phyloP scores from a whole-genome alignment of 345 rosid genomes.

The Pseudoturritis turrita region DNA sequence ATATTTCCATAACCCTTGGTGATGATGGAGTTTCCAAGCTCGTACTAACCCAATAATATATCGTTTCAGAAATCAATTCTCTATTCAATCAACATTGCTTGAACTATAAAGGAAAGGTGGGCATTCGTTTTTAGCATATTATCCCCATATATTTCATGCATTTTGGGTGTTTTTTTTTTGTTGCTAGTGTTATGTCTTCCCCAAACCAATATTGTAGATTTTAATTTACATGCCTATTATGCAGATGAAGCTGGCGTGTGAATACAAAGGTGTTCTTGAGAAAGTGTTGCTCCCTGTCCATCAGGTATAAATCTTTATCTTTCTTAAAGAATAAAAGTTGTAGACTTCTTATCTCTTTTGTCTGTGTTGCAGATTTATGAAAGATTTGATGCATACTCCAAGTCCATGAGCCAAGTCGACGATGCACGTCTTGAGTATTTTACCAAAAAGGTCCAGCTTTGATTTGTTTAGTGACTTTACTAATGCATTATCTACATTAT shows the following conservation, averaged over 20 bases:
- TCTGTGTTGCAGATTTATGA: slow-evolving; percentile 63
- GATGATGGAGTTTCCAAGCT: slow-evolving; percentile 8
- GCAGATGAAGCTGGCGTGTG: slow-evolving; percentile 61
- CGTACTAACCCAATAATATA: slow-evolving; percentile 13
- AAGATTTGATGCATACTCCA: slow-evolving; percentile 65
- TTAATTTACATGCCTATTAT: neutral
- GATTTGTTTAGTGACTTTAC: neutral
- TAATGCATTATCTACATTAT: neutral
- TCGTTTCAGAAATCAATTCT: slow-evolving; percentile 68
- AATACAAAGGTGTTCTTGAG: slow-evolving; percentile 76
- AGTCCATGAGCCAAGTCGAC: slow-evolving; percentile 45
- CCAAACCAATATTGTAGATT: neutral
- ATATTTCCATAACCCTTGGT: neutral
- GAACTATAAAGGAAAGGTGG: slow-evolving; percentile 83
- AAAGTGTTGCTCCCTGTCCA: slow-evolving; percentile 76
- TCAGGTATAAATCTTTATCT: slow-evolving; percentile 53
- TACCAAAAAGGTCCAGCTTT: slow-evolving; percentile 56
- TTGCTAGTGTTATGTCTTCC: neutral
- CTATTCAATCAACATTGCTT: slow-evolving; percentile 61
- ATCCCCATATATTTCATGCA: neutral
- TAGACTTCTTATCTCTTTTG: slow-evolving; percentile 17
- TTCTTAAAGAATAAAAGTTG: neutral
- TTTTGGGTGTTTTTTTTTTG: neutral
- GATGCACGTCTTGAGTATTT: slow-evolving; percentile 86
- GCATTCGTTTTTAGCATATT: slow-evolving; percentile 10